A percentile compares a stretch with the other conserved stretches of the same genome.
phyloP scores from a whole-genome alignment of 345 rosid genomes.

The Gossypium mustelinum region DNA sequence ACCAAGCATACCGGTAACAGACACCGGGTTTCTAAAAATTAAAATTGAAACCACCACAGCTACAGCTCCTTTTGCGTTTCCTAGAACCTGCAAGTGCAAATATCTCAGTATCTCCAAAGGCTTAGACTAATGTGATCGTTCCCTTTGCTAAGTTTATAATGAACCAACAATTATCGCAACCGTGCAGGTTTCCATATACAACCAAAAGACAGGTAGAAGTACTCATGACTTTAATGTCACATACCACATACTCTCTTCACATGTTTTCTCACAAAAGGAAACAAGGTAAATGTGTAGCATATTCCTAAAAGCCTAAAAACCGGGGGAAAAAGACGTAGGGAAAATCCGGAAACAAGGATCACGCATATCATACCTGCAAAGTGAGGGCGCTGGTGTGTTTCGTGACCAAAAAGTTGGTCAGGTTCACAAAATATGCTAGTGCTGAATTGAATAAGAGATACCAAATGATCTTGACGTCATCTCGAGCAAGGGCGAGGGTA shows the following conservation, averaged over 20 bases:
- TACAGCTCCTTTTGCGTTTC: slow-evolving; percentile 98
- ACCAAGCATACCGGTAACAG: slow-evolving; percentile 98
- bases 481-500: slow-evolving; percentile 92
- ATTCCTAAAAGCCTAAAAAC: neutral
- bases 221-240: neutral
- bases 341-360: slow-evolving; percentile 1
- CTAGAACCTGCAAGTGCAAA: slow-evolving; percentile 64
- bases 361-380: slow-evolving; percentile 59
- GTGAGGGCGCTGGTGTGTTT: slow-evolving; percentile 98
- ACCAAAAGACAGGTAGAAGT: neutral
- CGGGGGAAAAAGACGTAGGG: neutral
- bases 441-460: slow-evolving; percentile 92
- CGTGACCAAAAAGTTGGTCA: slow-evolving; percentile 98
- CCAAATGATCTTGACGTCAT: slow-evolving; percentile 81
- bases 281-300: neutral
- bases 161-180: neutral
- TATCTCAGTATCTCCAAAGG: neutral
- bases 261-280: neutral
- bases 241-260: neutral
- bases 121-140: neutral
- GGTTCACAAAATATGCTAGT: slow-evolving; percentile 88
- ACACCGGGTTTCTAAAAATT: slow-evolving; percentile 91
- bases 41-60: slow-evolving; percentile 96
- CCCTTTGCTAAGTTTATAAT: neutral
- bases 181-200: neutral